Conservation (phyloP, 2,329 filamentous ascomycete species). For the Calonectria hawksworthii region DNA sequence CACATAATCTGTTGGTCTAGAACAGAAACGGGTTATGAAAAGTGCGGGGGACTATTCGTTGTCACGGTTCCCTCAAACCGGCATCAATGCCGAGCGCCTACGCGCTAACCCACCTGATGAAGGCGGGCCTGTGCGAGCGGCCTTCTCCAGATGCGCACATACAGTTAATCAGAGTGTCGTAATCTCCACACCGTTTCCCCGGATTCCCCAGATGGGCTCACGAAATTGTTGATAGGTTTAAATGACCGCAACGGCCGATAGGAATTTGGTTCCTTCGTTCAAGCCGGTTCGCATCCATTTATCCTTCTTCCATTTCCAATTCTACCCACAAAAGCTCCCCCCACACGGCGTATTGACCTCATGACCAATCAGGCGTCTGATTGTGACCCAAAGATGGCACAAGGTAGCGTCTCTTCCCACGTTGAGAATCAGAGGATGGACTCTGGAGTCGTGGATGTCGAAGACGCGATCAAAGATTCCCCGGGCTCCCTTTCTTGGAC, state of each 20-base stretch:
- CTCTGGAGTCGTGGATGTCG: background rate
- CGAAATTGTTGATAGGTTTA: background rate
- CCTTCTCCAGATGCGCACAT: background rate
- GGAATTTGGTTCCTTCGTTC: background rate
- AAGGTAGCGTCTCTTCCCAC: background rate
- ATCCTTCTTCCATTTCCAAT: background rate
- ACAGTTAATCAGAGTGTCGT: background rate
- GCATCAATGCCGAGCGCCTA: background rate
- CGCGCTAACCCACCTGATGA: background rate
- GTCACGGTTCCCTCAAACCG: background rate
- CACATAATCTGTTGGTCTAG: background rate
- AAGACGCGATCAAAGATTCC: background rate
- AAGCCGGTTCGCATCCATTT: background rate
- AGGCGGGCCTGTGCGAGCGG: background rate
- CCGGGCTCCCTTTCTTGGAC: background rate
- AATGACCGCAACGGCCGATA: background rate
- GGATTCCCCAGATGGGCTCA: background rate
- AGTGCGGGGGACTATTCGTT: background rate
- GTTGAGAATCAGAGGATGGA: background rate
- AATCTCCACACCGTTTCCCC: background rate
- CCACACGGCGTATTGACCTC: background rate
- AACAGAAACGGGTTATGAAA: background rate
- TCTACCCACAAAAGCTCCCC: background rate
- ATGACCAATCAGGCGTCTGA: background rate
- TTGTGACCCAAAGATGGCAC: background rate